phyloP scores from a whole-genome alignment of 2,329 filamentous ascomycete genomes.

The Didymellaceae sp. region DNA sequence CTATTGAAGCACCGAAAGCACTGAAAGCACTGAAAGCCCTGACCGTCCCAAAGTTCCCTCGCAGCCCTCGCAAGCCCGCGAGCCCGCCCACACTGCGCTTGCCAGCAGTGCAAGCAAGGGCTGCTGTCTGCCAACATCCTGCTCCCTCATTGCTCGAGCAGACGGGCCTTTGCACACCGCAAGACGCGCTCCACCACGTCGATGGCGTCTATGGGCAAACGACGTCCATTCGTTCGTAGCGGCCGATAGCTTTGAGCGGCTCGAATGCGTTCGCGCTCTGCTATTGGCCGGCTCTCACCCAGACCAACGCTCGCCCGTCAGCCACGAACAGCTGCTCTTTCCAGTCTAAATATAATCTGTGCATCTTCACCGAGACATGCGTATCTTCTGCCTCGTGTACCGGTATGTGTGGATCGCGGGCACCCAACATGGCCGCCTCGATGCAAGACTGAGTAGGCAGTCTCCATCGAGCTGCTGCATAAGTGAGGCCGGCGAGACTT shows the following conservation, averaged over 20 bases:
- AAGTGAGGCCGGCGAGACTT: slow-evolving; percentile 11
- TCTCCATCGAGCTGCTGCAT: slow-evolving; percentile 2
- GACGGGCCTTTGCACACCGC: slow-evolving; percentile 31
- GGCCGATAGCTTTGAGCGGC: slow-evolving; percentile 24
- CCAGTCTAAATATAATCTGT: slow-evolving; percentile 29
- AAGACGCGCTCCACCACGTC: slow-evolving; percentile 27
- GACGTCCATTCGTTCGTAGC: slow-evolving; percentile 32
- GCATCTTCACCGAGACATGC: slow-evolving; percentile 13
- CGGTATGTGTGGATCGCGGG: slow-evolving; percentile 1
- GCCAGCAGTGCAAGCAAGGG: slow-evolving; percentile 19
- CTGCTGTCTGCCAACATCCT: slow-evolving; percentile 15
- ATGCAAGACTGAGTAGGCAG: not conserved
- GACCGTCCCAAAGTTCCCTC: not conserved
- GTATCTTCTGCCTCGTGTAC: not conserved
- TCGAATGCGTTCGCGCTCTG: slow-evolving; percentile 4
- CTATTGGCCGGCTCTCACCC: slow-evolving; percentile 21
- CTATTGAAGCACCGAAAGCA: not conserved
- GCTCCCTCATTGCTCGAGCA: slow-evolving; percentile 35
- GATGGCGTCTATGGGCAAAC: slow-evolving; percentile 34
- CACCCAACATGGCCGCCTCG: slow-evolving; percentile 10
- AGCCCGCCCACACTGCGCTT: too few species aligned
- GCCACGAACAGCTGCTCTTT: slow-evolving; percentile 31
- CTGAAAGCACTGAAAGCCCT: not conserved
- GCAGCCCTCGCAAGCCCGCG: too few species aligned
- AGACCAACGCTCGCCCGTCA: slow-evolving; percentile 19